Percentiles rank a stretch among this genome's conserved stretches.
phyloP scores from a whole-genome alignment of 257 asterid genomes.

The Lycium barbarum region DNA sequence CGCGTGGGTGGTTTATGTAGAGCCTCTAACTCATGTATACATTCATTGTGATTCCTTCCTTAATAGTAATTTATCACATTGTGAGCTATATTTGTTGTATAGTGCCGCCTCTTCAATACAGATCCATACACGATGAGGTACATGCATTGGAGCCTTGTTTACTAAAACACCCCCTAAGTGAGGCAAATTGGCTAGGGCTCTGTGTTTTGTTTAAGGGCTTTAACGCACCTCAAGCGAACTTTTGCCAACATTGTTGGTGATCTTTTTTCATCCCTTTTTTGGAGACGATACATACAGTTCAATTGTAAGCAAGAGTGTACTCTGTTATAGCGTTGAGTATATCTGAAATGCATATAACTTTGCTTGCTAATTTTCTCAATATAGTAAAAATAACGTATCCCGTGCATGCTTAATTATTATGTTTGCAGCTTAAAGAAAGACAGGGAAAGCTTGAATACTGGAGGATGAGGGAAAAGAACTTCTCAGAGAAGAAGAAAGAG shows the following conservation, averaged over 20 bases:
- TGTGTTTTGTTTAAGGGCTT: background rate
- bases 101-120: background rate
- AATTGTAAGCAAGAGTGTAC: background rate
- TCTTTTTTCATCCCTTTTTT: background rate
- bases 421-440: conserved; percentile 71
- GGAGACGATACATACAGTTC: background rate
- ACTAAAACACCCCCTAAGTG: background rate
- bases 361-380: conserved; percentile 11
- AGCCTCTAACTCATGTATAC: background rate
- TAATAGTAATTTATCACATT: background rate
- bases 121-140: background rate
- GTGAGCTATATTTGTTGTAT: background rate
- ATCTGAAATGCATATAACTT: background rate
- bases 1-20: background rate
- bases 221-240: background rate
- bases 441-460: conserved; percentile 81
- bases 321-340: background rate
- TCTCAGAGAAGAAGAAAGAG: conserved; percentile 59
- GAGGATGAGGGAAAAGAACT: conserved; percentile 68
- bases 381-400: background rate
- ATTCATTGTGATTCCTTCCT: background rate
- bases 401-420: conserved; percentile 1
- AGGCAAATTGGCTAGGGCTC: too few species aligned
- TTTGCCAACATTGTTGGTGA: background rate
- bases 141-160: background rate